Evolutionary conservation across 176 grass and related monocot genomes (phyloP), one percentile per base, ranked within the genome.

Genomic region (Chloris gayana): DNA sequence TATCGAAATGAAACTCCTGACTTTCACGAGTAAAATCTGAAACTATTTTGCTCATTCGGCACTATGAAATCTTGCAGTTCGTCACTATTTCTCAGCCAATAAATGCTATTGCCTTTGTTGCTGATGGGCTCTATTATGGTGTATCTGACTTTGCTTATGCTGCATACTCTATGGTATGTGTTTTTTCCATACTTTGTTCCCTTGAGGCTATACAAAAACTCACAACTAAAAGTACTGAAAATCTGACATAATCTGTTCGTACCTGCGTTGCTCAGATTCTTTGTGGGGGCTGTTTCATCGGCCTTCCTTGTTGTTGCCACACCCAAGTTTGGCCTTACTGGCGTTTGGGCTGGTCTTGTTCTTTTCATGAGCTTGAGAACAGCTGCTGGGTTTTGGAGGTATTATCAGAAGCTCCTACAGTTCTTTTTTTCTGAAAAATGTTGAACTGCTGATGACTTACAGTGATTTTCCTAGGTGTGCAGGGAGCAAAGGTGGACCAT

Each of bases 61-160:
- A 57, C 41, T 80, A 22, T 22, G n/a, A 82, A 33, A 70, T 30
- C 10, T 72, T 87, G 85, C 95, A 97, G 95, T 97, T 98, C 82
- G 92, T 98, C 58, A 69, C 90, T 26, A 30, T 98, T 89, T 94
- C 95, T 57, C 95, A 98, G 74, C 92, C 92, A 0, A 74, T 91
- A 29, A 98, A 98, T 89, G 92, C 90, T 70, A 82, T 94, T 80
- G 95, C 95, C 64, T 98, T 97, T 80, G 94, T 97, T 47, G 76
- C 71, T 0, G 94, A 97, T 70, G 94, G 91, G 24, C 91, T 97
- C 30, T 94, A 97, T 69, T 97, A 94, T 49, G 95, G 92, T 70
- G 90, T 98, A 74, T 98, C 83, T 66, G 95, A 98, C 64, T 98
- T 98, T 38, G 81, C 85, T 8, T 94, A 89, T 68, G 95, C 95